Evolutionary conservation across 345 rosid genomes (phyloP).

Genomic region (Acer negundo): DNA sequence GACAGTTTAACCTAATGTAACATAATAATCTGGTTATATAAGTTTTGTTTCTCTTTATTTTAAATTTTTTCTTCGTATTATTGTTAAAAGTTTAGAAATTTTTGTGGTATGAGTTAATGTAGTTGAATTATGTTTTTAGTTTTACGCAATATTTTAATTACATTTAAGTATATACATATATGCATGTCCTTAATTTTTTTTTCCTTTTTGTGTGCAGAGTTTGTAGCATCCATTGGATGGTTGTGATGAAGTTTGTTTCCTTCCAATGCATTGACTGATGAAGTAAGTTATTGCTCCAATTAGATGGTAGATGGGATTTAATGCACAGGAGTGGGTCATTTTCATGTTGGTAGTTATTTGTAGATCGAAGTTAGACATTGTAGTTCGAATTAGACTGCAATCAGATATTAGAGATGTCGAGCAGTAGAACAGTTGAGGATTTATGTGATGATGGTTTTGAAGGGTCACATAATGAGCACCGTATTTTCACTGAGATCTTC

Average conservation of each 20-base stretch:
- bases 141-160: not conserved
- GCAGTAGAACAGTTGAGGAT: slow-evolving; percentile 31
- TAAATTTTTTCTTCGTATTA: not conserved
- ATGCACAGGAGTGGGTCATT: not conserved
- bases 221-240: slow-evolving; percentile 7
- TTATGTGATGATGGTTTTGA: slow-evolving; percentile 54
- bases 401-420: slow-evolving; percentile 40
- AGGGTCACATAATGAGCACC: slow-evolving; percentile 58
- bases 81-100: slow-evolving; percentile 3
- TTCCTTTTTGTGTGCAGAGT: slow-evolving; percentile 14
- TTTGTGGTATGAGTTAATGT: not conserved
- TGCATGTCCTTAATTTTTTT: slow-evolving; percentile 2
- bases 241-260: not conserved
- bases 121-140: not conserved
- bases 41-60: not conserved
- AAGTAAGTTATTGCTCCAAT: not conserved
- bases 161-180: slow-evolving; percentile 1
- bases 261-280: not conserved
- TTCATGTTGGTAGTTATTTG: slow-evolving; percentile 5
- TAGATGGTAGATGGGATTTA: slow-evolving; percentile 2
- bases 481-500: slow-evolving; percentile 58
- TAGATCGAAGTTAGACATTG: slow-evolving; percentile 12
- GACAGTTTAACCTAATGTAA: not conserved
- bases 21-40: not conserved
- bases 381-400: slow-evolving; percentile 18